phyloP scores from a whole-genome alignment of 2,329 filamentous ascomycete genomes.

The Pezicula carpinea region DNA sequence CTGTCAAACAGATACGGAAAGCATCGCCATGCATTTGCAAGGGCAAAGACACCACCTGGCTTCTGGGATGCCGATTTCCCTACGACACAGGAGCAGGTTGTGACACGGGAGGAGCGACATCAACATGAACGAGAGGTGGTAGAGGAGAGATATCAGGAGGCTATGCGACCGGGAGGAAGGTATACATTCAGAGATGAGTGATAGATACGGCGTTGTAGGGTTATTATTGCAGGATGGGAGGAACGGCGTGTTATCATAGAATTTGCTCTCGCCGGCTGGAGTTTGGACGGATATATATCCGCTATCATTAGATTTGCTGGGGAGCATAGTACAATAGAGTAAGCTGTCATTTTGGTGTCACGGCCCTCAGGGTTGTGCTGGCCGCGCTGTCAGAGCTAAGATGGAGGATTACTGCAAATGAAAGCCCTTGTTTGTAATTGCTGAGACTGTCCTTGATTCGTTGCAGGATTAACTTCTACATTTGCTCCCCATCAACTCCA shows the following conservation, averaged over 20 bases:
- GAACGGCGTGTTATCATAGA: background rate
- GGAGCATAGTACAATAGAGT: too few species aligned
- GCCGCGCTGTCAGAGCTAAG: too few species aligned
- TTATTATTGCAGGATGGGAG: background rate
- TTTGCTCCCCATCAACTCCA: too few species aligned
- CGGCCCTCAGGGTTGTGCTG: too few species aligned
- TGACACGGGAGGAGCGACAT: slow-evolving; percentile 61
- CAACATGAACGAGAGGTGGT: slow-evolving; percentile 60
- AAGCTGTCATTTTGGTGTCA: too few species aligned
- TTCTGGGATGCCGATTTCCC: slow-evolving; percentile 93
- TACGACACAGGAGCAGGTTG: slow-evolving; percentile 71
- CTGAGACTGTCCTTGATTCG: too few species aligned
- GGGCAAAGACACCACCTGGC: slow-evolving; percentile 71
- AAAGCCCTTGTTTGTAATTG: too few species aligned
- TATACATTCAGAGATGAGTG: slow-evolving; percentile 80
- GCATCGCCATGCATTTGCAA: slow-evolving; percentile 70
- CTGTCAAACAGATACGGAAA: slow-evolving; percentile 72
- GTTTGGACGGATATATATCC: too few species aligned
- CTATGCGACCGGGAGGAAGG: slow-evolving; percentile 68
- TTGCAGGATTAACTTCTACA: too few species aligned
- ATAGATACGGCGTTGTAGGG: slow-evolving; percentile 4
- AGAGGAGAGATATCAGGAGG: slow-evolving; percentile 72
- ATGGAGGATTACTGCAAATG: too few species aligned
- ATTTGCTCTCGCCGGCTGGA: background rate
- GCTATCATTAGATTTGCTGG: too few species aligned